Evolutionary conservation across 164 flowering plant species (phyloP), one percentile per base, ranked within the genome.

Genomic region (Berberis vulgaris): DNA sequence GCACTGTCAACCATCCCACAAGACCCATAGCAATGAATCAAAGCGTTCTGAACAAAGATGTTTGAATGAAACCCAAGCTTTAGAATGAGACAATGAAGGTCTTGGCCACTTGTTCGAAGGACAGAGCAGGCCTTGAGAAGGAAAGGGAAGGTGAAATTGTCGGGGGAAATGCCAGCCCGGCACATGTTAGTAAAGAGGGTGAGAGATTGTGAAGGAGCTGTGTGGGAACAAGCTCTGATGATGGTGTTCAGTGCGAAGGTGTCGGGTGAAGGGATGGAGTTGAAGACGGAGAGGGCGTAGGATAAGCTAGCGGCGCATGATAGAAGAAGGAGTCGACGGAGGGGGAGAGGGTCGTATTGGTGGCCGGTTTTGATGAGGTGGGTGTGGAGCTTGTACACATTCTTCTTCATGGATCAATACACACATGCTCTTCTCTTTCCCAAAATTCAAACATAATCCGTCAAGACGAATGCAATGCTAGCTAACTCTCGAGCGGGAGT

Each of bases 1-100:
- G 79, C 75, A 9, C 75, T 76, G 2, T 72, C 76, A 26, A 83
- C 63, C 8, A 69, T 70, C 43, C 84, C 86, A 60, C 83, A 83
- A 49, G 79, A 70, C 1, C 81, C 77, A 43, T 67, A 83, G 81
- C 77, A 76, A 43, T 73, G 75, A 41, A 83, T 68, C 67, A 83
- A 62, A 5, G 82, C 73, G 64, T 81, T 81, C 60, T 65, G 64
- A 1, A 79, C 77, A 56, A 65, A 79, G 9, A 77, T 42, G 50
- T 78, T 67, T 3, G 74, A 71, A 53, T 63, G 10, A 47, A 76
- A 65, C 7, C 83, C 83, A 7, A 72, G 65, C 67, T 76, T 82
- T 1, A 72, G 0, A 26, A 75, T 11, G 11, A 80, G 65, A 1
- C 73, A 60, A 11, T 78, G 82, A 47, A 77, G 61, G 26, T 74